Percentiles rank a stretch among this genome's conserved stretches.
phyloP scores from a whole-genome alignment of 2,329 filamentous ascomycete genomes.

The Alternaria triticina region DNA sequence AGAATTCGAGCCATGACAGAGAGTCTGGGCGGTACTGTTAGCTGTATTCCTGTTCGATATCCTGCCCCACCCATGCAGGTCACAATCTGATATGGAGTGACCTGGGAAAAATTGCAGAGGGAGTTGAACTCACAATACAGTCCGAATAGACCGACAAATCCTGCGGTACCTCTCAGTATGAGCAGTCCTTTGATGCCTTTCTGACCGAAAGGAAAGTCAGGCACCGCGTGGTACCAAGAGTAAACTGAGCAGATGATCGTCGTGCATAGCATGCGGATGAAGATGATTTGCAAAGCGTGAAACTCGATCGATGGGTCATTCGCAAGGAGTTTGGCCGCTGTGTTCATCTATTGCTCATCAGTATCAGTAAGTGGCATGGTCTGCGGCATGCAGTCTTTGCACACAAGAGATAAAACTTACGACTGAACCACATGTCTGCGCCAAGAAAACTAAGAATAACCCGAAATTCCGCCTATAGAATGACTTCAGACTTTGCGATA shows the following conservation, averaged over 20 bases:
- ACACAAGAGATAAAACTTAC: constrained; percentile 6
- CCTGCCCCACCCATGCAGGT: background rate
- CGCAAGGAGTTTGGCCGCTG: constrained; percentile 30
- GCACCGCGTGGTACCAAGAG: constrained; percentile 68
- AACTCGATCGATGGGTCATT: constrained; percentile 34
- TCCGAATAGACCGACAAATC: constrained; percentile 37
- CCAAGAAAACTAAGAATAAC: constrained; percentile 30
- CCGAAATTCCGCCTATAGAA: constrained; percentile 36
- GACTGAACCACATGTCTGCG: constrained; percentile 49
- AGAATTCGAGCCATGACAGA: constrained; percentile 77
- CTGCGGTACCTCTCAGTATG: constrained; percentile 29
- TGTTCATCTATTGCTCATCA: constrained; percentile 28
- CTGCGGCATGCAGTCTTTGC: background rate
- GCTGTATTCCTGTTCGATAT: background rate
- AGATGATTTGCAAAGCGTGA: constrained; percentile 66
- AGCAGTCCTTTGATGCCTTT: constrained; percentile 26
- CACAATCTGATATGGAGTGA: background rate
- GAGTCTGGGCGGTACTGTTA: constrained; percentile 53
- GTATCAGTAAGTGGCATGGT: background rate
- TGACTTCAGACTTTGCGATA: constrained; percentile 5
- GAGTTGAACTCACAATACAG: constrained; percentile 31
- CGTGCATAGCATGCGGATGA: constrained; percentile 78
- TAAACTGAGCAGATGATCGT: constrained; percentile 69
- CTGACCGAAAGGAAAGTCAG: constrained; percentile 31
- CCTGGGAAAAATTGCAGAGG: background rate